A percentile compares a stretch with the other conserved stretches of the same genome.
Conservation (phyloP, 73 alveolate species). For the Symbiodinium pilosum region DNA sequence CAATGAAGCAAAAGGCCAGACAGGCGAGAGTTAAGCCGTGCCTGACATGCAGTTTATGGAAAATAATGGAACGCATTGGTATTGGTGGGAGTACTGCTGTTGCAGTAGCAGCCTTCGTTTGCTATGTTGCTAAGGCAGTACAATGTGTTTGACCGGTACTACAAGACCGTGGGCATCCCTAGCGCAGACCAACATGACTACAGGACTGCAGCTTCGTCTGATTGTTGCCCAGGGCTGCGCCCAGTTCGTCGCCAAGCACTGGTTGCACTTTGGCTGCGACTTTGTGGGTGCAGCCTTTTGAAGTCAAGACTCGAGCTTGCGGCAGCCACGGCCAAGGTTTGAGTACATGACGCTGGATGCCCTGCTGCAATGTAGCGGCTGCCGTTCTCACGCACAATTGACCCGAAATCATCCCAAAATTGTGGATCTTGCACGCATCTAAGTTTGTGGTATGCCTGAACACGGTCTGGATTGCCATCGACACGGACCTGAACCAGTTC, state of each 20-base stretch:
- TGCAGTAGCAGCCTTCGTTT: no score
- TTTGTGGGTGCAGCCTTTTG: no score
- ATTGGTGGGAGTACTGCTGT: no score
- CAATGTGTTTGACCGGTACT: constrained; percentile 55
- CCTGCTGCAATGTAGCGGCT: neutral
- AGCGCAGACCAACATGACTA: neutral
- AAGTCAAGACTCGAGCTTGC: neutral
- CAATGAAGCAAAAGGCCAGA: constrained; percentile 78
- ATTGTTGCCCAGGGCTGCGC: constrained; percentile 60
- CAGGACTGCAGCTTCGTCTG: neutral
- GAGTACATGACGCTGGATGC: neutral
- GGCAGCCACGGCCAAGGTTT: neutral
- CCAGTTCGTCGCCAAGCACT: constrained; percentile 54
- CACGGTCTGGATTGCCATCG: constrained; percentile 84
- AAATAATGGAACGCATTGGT: no score
- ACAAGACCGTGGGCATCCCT: constrained; percentile 21
- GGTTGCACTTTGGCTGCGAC: constrained; percentile 29
- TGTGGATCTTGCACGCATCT: neutral
- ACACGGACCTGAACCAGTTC: constrained; percentile 44
- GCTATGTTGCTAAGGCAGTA: no score
- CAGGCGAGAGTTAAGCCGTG: constrained; percentile 66
- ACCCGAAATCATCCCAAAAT: no score
- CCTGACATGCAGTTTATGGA: no score
- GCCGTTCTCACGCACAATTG: no score
- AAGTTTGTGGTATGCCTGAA: constrained; percentile 45